Conservation (phyloP, 2,329 filamentous ascomycete species). For the Xylariaceae sp. region DNA sequence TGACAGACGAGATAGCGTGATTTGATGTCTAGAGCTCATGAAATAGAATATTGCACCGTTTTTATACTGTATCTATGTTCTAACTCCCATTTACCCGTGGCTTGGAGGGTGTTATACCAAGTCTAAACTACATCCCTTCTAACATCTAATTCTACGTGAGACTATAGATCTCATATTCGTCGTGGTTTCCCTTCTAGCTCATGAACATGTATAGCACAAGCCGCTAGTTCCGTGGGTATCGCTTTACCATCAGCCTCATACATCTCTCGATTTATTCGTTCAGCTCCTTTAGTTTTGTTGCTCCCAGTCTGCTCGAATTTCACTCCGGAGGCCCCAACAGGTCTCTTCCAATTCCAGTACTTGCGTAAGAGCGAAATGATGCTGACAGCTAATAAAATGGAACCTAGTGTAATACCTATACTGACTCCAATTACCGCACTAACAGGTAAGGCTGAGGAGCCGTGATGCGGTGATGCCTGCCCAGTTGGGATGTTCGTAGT, state of each 20-base stretch:
- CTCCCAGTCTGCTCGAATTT: too few species aligned
- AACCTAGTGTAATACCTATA: not conserved
- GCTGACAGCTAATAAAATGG: not conserved
- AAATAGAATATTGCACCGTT: too few species aligned
- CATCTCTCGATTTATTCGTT: not conserved
- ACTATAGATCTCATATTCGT: too few species aligned
- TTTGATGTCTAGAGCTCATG: too few species aligned
- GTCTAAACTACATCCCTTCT: too few species aligned
- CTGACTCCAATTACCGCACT: not conserved
- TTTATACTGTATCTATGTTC: too few species aligned
- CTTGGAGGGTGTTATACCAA: too few species aligned
- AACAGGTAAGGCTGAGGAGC: not conserved
- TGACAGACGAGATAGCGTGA: too few species aligned
- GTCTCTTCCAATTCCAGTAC: not conserved
- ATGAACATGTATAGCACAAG: not conserved
- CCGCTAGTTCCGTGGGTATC: not conserved
- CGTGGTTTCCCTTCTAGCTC: conserved; percentile 3
- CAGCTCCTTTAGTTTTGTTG: not conserved
- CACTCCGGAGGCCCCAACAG: too few species aligned
- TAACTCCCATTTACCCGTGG: too few species aligned
- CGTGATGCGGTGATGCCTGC: not conserved
- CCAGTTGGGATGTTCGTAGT: not conserved
- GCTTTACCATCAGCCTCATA: not conserved
- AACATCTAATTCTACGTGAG: too few species aligned
- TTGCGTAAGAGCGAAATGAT: not conserved